Percentiles rank a stretch among this genome's conserved stretches.
Evolutionary conservation across 441 rosid species (phyloP).

Genomic region (Erodium texanum): DNA sequence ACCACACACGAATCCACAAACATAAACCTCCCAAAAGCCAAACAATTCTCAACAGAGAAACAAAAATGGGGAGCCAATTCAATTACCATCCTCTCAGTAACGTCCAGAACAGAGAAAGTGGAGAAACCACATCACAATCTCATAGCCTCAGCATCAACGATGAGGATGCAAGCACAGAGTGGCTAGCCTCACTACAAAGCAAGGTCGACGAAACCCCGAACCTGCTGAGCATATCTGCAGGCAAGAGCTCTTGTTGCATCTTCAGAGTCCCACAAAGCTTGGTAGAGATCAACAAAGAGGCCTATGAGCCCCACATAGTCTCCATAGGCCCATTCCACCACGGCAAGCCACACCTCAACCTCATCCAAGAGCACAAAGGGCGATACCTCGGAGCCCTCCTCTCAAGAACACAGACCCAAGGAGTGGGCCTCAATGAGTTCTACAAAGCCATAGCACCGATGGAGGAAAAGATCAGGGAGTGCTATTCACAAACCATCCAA

Average conservation of each 20-base stretch:
- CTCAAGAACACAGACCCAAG: slow-evolving; percentile 5
- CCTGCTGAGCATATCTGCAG: slow-evolving; percentile 38
- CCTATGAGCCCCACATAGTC: slow-evolving; percentile 50
- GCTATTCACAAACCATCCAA: slow-evolving; percentile 27
- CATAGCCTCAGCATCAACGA: slow-evolving; percentile 9
- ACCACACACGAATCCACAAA: no score
- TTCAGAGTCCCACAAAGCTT: slow-evolving; percentile 59
- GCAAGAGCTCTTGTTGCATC: slow-evolving; percentile 47
- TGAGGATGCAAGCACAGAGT: slow-evolving; percentile 1
- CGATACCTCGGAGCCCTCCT: slow-evolving; percentile 23
- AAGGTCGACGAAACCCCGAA: slow-evolving; percentile 22
- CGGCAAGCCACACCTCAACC: slow-evolving; percentile 23
- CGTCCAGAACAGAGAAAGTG: neutral
- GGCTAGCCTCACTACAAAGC: slow-evolving; percentile 20
- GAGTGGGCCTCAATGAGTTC: slow-evolving; percentile 18
- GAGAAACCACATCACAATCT: slow-evolving; percentile 9
- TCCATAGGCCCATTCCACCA: slow-evolving; percentile 59
- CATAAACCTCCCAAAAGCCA: neutral
- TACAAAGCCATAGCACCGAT: slow-evolving; percentile 20
- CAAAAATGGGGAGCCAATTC: slow-evolving; percentile 6
- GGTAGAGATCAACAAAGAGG: slow-evolving; percentile 35
- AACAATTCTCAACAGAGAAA: neutral
- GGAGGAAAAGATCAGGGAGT: slow-evolving; percentile 25
- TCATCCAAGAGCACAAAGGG: slow-evolving; percentile 43
- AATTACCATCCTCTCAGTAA: neutral